These are phyloP conservation scores for Penicillium occitanis DNA, from an alignment of 2,329 filamentous ascomycete genomes.

Conservation along the genomic window DNA sequence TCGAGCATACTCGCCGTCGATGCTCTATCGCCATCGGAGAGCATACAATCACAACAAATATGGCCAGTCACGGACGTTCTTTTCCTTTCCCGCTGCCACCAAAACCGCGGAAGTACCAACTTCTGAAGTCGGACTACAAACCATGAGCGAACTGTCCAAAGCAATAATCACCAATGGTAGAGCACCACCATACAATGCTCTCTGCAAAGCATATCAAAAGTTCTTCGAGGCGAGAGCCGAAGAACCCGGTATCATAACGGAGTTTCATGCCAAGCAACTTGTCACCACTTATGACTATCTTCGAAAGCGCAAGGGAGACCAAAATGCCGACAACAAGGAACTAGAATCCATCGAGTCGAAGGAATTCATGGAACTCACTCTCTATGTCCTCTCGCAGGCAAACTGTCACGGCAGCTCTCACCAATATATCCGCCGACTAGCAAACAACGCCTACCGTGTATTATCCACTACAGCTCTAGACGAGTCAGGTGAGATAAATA, in stretches of 20 bases:
- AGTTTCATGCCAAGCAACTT: constrained; percentile 63
- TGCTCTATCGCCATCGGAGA: constrained; percentile 29
- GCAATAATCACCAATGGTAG: constrained; percentile 63
- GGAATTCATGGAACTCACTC: constrained; percentile 41
- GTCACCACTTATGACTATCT: constrained; percentile 63
- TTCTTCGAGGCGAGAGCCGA: constrained; percentile 61
- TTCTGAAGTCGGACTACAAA: constrained; percentile 59
- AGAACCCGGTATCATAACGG: constrained; percentile 58
- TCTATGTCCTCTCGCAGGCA: constrained; percentile 41
- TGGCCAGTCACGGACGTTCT: constrained; percentile 34
- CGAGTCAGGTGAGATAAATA: constrained; percentile 34
- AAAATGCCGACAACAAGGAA: constrained; percentile 34
- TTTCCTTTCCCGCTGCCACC: constrained; percentile 46
- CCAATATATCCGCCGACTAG: constrained; percentile 41
- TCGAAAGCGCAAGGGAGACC: constrained; percentile 33
- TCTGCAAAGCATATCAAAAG: constrained; percentile 63
- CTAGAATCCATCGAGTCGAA: constrained; percentile 40
- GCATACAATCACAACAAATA: constrained; percentile 37
- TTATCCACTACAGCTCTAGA: constrained; percentile 40
- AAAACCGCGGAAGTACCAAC: constrained; percentile 61
- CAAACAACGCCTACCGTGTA: constrained; percentile 35
- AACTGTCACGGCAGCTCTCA: constrained; percentile 38
- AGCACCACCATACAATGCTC: constrained; percentile 61
- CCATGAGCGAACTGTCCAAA: constrained; percentile 67
- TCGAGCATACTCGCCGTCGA: constrained; percentile 26